phyloP scores from a whole-genome alignment of 2,329 filamentous ascomycete genomes.

The Microcyclosporella mali region DNA sequence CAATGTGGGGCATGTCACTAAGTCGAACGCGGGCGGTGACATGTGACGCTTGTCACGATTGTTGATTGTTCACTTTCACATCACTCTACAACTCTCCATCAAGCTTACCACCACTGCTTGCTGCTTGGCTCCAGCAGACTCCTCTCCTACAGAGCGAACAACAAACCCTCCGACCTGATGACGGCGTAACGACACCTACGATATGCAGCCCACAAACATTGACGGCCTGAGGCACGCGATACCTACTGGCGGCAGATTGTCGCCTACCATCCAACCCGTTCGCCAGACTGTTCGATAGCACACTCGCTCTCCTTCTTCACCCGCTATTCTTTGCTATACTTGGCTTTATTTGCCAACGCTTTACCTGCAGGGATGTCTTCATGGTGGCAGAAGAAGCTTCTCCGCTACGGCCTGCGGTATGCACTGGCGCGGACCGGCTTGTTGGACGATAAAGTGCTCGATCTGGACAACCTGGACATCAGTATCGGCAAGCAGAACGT shows the following conservation, averaged over 20 bases:
- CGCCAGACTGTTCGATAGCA: too few species aligned
- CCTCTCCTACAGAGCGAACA: not conserved
- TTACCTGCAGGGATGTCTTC: constrained; percentile 27
- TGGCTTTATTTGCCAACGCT: not conserved
- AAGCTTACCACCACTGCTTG: not conserved
- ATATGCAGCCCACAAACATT: not conserved
- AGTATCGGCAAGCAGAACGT: constrained; percentile 74
- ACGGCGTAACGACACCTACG: too few species aligned
- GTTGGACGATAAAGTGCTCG: constrained; percentile 78
- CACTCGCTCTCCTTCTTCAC: not conserved
- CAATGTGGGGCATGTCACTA: too few species aligned
- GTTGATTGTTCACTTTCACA: not conserved
- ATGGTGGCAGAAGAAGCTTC: constrained; percentile 74
- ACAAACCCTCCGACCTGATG: too few species aligned
- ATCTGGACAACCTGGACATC: constrained; percentile 80
- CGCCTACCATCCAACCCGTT: not conserved
- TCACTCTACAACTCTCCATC: not conserved
- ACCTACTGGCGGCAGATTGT: constrained; percentile 26
- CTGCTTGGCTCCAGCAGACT: not conserved
- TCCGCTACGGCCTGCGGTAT: constrained; percentile 56
- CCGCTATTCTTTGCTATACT: not conserved
- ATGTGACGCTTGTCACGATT: too few species aligned
- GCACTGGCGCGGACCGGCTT: constrained; percentile 76
- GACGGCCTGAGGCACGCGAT: constrained; percentile 13
- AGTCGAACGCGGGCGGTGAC: too few species aligned